These are phyloP conservation scores for Trametes coccinea DNA, from an alignment of 768 basidiomycete genomes.

Conservation along the genomic window DNA sequence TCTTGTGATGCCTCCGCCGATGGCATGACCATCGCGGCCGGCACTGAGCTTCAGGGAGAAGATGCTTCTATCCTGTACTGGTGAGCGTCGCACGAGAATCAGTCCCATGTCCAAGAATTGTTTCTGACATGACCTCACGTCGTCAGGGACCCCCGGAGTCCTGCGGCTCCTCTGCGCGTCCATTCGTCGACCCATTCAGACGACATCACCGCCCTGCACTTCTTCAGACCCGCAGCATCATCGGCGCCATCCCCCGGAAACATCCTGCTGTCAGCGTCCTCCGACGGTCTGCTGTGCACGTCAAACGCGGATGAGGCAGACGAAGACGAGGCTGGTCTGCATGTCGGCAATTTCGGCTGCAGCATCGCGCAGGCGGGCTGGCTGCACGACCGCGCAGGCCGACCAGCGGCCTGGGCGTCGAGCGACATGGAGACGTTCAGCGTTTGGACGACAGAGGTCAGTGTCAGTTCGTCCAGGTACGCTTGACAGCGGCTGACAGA, in stretches of 20 bases:
- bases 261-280: constrained; percentile 75
- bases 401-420: constrained; percentile 68
- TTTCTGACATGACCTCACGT: neutral
- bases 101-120: neutral
- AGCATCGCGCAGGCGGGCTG: constrained; percentile 79
- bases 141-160: constrained; percentile 81
- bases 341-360: constrained; percentile 86
- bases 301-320: constrained; percentile 75
- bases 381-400: constrained; percentile 41
- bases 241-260: constrained; percentile 26
- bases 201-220: constrained; percentile 80
- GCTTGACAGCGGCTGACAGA: neutral
- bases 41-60: constrained; percentile 77
- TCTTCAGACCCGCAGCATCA: constrained; percentile 35
- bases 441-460: constrained; percentile 75
- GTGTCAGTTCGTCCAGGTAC: neutral
- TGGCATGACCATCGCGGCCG: constrained; percentile 75
- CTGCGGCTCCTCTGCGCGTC: constrained; percentile 64
- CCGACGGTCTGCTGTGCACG: constrained; percentile 78
- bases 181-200: constrained; percentile 91
- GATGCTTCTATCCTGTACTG: constrained; percentile 87
- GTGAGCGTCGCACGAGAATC: constrained; percentile 39
- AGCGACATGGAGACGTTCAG: constrained; percentile 97
- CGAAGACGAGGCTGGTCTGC: constrained; percentile 82
- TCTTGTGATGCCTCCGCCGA: constrained; percentile 72